Percentiles rank a stretch among this genome's conserved stretches.
Conservation (phyloP, 129 eudicot genomes). For the Oenanthe sinensis region DNA sequence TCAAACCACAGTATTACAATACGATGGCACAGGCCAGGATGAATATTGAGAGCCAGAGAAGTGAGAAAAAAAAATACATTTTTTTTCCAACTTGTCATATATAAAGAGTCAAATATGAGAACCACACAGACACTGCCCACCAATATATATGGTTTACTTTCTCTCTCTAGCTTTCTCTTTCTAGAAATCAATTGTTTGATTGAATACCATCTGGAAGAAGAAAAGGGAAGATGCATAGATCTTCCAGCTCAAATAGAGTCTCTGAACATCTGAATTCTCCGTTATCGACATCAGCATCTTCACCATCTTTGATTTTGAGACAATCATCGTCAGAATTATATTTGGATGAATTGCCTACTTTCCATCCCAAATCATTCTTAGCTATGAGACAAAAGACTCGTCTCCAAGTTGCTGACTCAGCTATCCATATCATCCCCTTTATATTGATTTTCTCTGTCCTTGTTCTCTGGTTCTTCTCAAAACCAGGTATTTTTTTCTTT, state of each 20-base stretch:
- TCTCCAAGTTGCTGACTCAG: background rate
- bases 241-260: constrained; percentile 34
- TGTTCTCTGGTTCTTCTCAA: constrained; percentile 8
- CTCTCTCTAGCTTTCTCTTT: constrained; percentile 6
- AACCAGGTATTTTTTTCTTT: background rate
- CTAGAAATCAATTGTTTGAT: background rate
- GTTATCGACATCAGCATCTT: constrained; percentile 9
- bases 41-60: background rate
- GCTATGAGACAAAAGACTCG: background rate
- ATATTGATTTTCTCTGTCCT: constrained; percentile 2
- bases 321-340: background rate
- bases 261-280: constrained; percentile 30
- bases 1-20: background rate
- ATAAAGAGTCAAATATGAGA: background rate
- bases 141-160: background rate
- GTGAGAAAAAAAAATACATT: background rate
- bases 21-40: background rate
- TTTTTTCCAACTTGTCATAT: background rate
- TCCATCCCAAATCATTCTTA: constrained; percentile 2
- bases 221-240: constrained; percentile 27
- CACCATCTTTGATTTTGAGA: background rate
- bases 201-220: background rate
- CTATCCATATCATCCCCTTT: constrained; percentile 6
- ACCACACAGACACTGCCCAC: background rate
- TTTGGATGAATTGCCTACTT: constrained; percentile 1